Conservation (phyloP, 129 eudicot species). For the Flaveria robusta region DNA sequence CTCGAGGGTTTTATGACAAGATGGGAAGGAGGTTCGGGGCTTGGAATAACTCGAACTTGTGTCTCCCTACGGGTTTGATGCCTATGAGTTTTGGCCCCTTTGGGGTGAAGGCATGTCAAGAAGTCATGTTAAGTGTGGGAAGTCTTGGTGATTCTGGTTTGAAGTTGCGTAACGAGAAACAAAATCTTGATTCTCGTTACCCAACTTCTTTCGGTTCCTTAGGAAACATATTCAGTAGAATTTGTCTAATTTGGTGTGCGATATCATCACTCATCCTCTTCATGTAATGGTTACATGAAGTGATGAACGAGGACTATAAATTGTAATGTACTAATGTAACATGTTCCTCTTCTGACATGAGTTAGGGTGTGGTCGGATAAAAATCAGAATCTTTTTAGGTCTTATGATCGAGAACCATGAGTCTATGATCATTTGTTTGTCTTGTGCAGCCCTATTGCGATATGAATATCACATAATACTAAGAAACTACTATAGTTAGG, state of each 20-base stretch:
- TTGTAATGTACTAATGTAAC: slow-evolving; percentile 2
- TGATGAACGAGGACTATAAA: no score
- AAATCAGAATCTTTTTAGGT: background rate
- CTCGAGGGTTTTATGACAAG: slow-evolving; percentile 57
- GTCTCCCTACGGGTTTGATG: slow-evolving; percentile 40
- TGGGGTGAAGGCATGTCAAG: slow-evolving; percentile 65
- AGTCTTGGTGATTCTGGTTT: slow-evolving; percentile 31
- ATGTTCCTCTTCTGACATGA: slow-evolving; percentile 2
- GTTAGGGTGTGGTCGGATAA: background rate
- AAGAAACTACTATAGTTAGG: background rate
- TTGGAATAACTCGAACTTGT: slow-evolving; percentile 74
- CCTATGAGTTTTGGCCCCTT: slow-evolving; percentile 43
- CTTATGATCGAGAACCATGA: background rate
- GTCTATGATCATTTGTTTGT: background rate
- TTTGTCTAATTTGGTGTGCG: slow-evolving; percentile 25
- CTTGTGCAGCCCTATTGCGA: background rate
- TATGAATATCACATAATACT: background rate
- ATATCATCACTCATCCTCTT: slow-evolving; percentile 32
- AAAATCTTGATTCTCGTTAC: slow-evolving; percentile 33
- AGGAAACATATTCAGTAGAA: slow-evolving; percentile 26
- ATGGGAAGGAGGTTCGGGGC: slow-evolving; percentile 90
- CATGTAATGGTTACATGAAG: slow-evolving; percentile 22
- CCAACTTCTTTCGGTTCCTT: slow-evolving; percentile 43
- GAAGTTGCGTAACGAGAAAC: slow-evolving; percentile 35
- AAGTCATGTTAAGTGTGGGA: slow-evolving; percentile 10